Percentiles rank a stretch among this genome's conserved stretches.
Conservation (phyloP, 2,329 filamentous ascomycete genomes). For the Cryphonectria japonica region DNA sequence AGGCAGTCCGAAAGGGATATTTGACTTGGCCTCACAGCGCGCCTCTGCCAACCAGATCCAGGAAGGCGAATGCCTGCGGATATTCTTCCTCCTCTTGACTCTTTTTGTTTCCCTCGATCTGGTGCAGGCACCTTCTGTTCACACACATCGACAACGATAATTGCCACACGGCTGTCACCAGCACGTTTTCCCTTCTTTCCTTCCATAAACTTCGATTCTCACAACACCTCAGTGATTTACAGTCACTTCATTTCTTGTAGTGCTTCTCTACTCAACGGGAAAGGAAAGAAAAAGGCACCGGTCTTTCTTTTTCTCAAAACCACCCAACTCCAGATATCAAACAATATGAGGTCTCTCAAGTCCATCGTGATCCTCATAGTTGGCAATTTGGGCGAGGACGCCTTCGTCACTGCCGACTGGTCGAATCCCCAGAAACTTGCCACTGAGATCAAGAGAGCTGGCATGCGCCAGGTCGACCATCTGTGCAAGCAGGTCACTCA, state of each 20-base stretch:
- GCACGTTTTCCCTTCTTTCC: not conserved
- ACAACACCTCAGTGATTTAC: not conserved
- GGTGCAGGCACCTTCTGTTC: not conserved
- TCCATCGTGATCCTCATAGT: conserved; percentile 58
- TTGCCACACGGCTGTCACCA: not conserved
- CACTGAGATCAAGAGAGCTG: conserved; percentile 6
- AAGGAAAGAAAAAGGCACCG: not conserved
- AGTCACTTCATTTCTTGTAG: not conserved
- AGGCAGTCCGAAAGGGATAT: not conserved
- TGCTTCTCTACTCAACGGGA: not conserved
- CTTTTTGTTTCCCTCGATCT: not conserved
- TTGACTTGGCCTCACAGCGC: not conserved
- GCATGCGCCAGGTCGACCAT: not conserved
- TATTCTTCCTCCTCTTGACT: not conserved
- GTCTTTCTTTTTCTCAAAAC: not conserved
- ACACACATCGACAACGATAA: not conserved
- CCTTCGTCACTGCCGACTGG: conserved; percentile 12
- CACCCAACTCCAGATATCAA: conserved; percentile 33
- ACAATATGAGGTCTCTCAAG: conserved; percentile 33
- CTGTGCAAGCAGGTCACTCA: conserved; percentile 68
- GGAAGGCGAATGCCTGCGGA: not conserved
- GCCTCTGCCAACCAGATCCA: not conserved
- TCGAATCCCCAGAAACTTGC: conserved; percentile 43
- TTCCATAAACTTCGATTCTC: not conserved
- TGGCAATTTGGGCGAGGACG: conserved; percentile 56